phyloP scores from a whole-genome alignment of 2,329 filamentous ascomycete genomes.

The Dactylellina drechsleri region DNA sequence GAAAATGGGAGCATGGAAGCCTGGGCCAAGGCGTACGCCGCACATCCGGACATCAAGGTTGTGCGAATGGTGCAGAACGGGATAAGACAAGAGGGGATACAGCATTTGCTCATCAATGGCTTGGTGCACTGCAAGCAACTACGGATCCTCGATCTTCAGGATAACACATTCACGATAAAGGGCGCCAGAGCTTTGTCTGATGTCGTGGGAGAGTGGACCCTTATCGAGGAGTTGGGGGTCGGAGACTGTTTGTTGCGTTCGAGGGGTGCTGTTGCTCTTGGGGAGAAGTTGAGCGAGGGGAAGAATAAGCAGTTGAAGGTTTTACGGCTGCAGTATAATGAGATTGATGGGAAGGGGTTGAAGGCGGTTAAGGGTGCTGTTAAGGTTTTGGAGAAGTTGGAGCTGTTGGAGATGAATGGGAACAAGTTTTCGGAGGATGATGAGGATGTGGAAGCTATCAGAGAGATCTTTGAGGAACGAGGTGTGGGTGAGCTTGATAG shows the following conservation, averaged over 20 bases:
- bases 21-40: constrained; percentile 87
- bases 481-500: constrained; percentile 81
- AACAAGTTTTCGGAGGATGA: constrained; percentile 95
- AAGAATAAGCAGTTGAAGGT: constrained; percentile 82
- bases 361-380: constrained; percentile 76
- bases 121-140: constrained; percentile 76
- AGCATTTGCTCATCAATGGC: constrained; percentile 79
- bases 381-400: constrained; percentile 77
- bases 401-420: constrained; percentile 91
- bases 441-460: constrained; percentile 77
- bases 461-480: constrained; percentile 76
- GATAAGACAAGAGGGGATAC: constrained; percentile 92
- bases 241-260: constrained; percentile 86
- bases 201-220: constrained; percentile 77
- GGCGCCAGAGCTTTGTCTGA: constrained; percentile 82
- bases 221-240: constrained; percentile 83
- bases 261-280: constrained; percentile 79
- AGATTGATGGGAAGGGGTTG: constrained; percentile 81
- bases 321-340: constrained; percentile 90
- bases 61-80: constrained; percentile 99
- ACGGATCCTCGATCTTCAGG: constrained; percentile 86
- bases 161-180: constrained; percentile 91
- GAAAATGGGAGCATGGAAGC: constrained; percentile 97
- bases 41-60: constrained; percentile 81
- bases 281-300: constrained; percentile 76